Base-by-base conservation (phyloP, 495 filamentous ascomycete species). In the Annulohypoxylon nitens region DNA sequence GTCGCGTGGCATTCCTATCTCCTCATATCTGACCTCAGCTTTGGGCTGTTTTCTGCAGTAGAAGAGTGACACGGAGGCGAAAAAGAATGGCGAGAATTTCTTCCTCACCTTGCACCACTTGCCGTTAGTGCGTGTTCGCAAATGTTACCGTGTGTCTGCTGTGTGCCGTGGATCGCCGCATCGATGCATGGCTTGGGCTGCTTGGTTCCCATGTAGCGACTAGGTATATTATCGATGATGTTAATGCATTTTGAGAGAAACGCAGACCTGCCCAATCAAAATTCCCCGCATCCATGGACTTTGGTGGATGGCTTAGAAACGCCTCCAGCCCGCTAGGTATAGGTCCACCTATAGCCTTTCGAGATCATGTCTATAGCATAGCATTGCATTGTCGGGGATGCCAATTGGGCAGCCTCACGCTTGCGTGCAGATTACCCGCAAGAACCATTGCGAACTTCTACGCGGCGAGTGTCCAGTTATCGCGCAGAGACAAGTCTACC, bases 381-480 rank as follows among this genome's bases (percentile, higher is more conserved):
- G 8, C 14, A 6, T 14, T 37, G 45, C 25, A 50, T 48, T 41
- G 53, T 30, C 53, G 62, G 36, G 43, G n/a, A 59, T 60, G 67
- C 71, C 67, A 74, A 74, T 70, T 74, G 71, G 67, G 34, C 62
- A 67, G 39, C 62, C 26, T 70, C 58, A 54, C 25, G 57, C 37
- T 74, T 70, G 62, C 71, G 67, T 67, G 71, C 71, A 74, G 67
- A 41, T 70, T 70, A 67, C 41, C 71, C 67, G 71, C 67, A 74
- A 45, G 71, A 70, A 67, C 71, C 71, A 50, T 65, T 59, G 10
- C 11, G 12, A 67, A 18, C 10, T 9, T 12, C 41, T 60, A 62
- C 33, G 23, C 26, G 71, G 71, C 51, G 30, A 34, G 58, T 63
- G 51, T 58, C 67, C 67, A 67, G 47, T 59, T 36, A 67, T 74